A percentile compares a stretch with the other conserved stretches of the same genome.
Evolutionary conservation across 176 grass and related monocot genomes (phyloP).

Genomic region (Eleusine coracana): DNA sequence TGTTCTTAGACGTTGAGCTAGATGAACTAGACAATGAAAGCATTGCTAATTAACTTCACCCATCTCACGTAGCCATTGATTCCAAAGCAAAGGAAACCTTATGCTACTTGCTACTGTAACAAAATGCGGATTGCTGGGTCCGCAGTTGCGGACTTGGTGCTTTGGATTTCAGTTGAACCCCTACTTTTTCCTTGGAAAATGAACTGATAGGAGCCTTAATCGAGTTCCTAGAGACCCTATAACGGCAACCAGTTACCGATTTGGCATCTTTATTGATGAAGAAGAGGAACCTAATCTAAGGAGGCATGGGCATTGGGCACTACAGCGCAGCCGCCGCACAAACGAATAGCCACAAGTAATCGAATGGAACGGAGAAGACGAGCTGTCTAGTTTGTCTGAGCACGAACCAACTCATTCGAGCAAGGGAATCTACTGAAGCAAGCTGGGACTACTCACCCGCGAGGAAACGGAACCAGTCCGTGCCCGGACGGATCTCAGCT

Average conservation of each 20-base stretch:
- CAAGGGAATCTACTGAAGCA: not conserved
- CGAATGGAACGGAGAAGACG: not conserved
- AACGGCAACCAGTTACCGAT: not conserved
- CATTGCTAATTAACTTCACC: not conserved
- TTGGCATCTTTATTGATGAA: not conserved
- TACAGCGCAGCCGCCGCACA: not conserved
- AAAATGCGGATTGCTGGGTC: not conserved
- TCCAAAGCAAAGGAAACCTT: not conserved
- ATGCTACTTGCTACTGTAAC: not conserved
- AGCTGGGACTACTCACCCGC: constrained; percentile 2
- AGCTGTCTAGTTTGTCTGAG: not conserved
- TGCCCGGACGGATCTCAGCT: not conserved
- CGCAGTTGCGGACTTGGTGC: not conserved
- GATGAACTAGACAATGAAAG: not conserved
- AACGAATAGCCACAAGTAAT: not conserved
- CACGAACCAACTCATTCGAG: not conserved
- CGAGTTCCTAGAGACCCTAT: not conserved
- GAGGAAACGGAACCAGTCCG: not conserved
- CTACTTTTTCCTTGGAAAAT: not conserved
- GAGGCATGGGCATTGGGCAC: not conserved
- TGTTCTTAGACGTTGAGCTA: not conserved
- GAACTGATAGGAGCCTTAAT: not conserved
- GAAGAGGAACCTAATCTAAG: not conserved
- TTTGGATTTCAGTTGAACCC: not conserved
- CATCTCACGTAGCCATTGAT: not conserved